These are phyloP conservation scores for Schwanniomyces polymorphus DNA, from an alignment of 805 yeast species.

Conservation along the genomic window DNA sequence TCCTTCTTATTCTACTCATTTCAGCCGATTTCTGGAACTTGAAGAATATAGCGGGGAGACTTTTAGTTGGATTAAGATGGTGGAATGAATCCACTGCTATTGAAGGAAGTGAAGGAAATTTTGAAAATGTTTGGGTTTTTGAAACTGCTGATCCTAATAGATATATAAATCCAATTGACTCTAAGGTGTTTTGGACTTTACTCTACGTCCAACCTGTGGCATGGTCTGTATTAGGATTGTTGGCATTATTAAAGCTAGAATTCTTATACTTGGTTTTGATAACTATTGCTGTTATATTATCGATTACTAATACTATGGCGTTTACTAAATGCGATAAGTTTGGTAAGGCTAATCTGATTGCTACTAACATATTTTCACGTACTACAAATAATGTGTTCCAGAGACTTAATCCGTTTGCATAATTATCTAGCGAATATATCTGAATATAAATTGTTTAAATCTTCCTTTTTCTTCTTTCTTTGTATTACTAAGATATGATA, in stretches of 20 bases:
- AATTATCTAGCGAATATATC: constrained; percentile 1
- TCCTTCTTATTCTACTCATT: constrained; percentile 67
- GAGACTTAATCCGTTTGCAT: constrained; percentile 45
- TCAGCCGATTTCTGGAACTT: constrained; percentile 94
- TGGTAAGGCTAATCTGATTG: constrained; percentile 74
- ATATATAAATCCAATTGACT: constrained; percentile 85
- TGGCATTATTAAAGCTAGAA: constrained; percentile 78
- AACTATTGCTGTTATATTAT: constrained; percentile 65
- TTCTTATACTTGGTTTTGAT: constrained; percentile 66
- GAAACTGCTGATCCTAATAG: constrained; percentile 77
- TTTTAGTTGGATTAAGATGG: constrained; percentile 92
- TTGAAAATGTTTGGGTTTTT: constrained; percentile 79
- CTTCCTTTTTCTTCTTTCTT: neutral
- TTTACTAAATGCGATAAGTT: constrained; percentile 91
- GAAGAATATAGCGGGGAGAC: constrained; percentile 86
- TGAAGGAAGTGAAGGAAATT: constrained; percentile 51
- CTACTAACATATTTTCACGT: constrained; percentile 55
- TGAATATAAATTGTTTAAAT: constrained; percentile 4
- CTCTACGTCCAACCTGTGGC: constrained; percentile 71
- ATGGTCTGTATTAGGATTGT: constrained; percentile 73
- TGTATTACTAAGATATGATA: neutral
- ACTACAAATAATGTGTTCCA: constrained; percentile 48
- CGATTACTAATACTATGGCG: constrained; percentile 83
- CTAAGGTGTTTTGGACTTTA: constrained; percentile 83
- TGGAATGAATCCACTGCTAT: constrained; percentile 73